Evolutionary conservation across 345 rosid species (phyloP).

Genomic region (Theobroma cacao): DNA sequence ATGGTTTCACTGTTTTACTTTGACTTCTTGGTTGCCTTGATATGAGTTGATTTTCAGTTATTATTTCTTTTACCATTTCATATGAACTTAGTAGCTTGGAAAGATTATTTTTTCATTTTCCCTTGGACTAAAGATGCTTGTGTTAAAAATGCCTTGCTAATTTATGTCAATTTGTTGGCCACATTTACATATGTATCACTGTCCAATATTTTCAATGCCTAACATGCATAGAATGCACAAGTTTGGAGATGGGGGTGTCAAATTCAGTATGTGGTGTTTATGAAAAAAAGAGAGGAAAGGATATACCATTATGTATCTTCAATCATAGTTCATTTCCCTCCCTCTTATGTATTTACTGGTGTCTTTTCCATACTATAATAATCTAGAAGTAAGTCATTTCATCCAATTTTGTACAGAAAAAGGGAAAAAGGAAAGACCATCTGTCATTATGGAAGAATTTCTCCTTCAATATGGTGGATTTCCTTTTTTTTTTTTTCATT

Average conservation of each 20-base stretch:
- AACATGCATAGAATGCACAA: not conserved
- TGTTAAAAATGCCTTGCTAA: not conserved
- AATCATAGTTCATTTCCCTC: not conserved
- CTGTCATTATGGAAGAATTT: not conserved
- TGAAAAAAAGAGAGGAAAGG: not conserved
- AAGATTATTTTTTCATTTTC: not conserved
- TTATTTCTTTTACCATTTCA: not conserved
- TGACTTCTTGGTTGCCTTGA: not conserved
- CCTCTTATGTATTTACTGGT: not conserved
- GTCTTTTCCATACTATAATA: not conserved
- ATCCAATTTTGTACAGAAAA: not conserved
- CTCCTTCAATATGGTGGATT: not conserved
- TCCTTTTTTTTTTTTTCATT: not conserved
- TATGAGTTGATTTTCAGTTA: not conserved
- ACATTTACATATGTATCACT: not conserved
- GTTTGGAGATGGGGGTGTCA: not conserved
- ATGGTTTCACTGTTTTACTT: not conserved
- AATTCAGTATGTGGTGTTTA: not conserved
- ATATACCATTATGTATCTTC: not conserved
- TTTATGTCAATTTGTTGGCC: not conserved
- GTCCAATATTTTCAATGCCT: not conserved
- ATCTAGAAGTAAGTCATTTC: conserved; percentile 3
- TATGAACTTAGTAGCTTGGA: not conserved
- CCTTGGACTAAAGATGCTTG: not conserved
- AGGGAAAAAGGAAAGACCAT: not conserved